Percentiles rank a stretch among this genome's conserved stretches.
These are phyloP conservation scores for Boletus insuetus DNA, from an alignment of 768 basidiomycete species.

Conservation along the genomic window DNA sequence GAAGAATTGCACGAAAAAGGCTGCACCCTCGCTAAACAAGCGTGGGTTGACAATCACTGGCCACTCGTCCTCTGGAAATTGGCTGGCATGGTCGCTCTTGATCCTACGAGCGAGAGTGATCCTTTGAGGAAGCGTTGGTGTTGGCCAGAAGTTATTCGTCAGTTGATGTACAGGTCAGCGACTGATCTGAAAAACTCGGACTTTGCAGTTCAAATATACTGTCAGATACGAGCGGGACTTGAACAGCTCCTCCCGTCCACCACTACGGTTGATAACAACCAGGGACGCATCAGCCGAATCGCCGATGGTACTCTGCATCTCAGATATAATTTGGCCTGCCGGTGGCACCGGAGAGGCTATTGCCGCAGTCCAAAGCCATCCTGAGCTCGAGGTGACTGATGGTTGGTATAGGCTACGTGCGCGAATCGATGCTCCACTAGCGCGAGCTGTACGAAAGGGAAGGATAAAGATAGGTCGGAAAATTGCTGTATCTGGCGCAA, in stretches of 20 bases:
- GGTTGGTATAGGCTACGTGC: slow-evolving; percentile 94
- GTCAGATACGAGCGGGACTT: slow-evolving; percentile 86
- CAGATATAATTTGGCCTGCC: slow-evolving; percentile 60
- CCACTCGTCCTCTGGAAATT: slow-evolving; percentile 90
- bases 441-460: slow-evolving; percentile 64
- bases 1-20: slow-evolving; percentile 53
- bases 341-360: slow-evolving; percentile 37
- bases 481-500: slow-evolving; percentile 74
- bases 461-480: slow-evolving; percentile 78
- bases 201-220: neutral
- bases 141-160: slow-evolving; percentile 77
- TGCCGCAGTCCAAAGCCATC: slow-evolving; percentile 37
- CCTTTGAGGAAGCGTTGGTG: slow-evolving; percentile 63
- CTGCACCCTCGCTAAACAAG: slow-evolving; percentile 64
- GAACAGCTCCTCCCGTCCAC: slow-evolving; percentile 73
- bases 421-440: slow-evolving; percentile 68
- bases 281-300: slow-evolving; percentile 76
- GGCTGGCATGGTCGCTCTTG: slow-evolving; percentile 75
- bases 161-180: slow-evolving; percentile 80
- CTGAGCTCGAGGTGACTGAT: slow-evolving; percentile 89
- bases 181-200: neutral
- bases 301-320: slow-evolving; percentile 86
- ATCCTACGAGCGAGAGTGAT: slow-evolving; percentile 56
- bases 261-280: slow-evolving; percentile 76
- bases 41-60: slow-evolving; percentile 96